phyloP scores from a whole-genome alignment of 768 basidiomycete genomes.

The Pholiota microspora region DNA sequence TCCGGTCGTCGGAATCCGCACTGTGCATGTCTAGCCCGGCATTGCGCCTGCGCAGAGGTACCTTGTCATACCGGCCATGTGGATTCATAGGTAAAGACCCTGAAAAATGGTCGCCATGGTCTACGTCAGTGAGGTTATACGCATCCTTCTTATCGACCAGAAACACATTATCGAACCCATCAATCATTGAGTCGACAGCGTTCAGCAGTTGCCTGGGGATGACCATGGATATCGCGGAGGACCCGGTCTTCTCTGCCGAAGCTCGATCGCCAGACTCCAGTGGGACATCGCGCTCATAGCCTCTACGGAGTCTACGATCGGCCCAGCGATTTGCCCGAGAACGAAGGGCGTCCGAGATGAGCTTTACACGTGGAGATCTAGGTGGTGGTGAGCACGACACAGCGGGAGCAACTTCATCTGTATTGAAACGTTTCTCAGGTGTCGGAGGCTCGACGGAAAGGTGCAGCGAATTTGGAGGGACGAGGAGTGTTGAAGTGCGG shows the following conservation, averaged over 20 bases:
- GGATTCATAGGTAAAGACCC: neutral
- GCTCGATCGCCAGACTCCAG: neutral
- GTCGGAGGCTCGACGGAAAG: conserved; percentile 44
- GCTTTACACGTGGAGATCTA: conserved; percentile 32
- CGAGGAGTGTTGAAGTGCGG: conserved; percentile 4
- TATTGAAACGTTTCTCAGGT: conserved; percentile 26
- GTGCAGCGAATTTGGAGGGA: conserved; percentile 23
- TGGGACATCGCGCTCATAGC: conserved; percentile 10
- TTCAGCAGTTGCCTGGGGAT: conserved; percentile 10
- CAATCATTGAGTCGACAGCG: conserved; percentile 43
- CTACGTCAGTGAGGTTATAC: neutral
- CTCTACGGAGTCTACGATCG: conserved; percentile 48
- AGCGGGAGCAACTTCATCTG: neutral
- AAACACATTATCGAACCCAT: conserved; percentile 16
- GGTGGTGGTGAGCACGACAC: conserved; percentile 10
- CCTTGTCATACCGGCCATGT: neutral
- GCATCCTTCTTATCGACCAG: neutral
- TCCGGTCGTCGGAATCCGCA: neutral
- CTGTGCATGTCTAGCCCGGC: neutral
- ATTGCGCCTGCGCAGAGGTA: conserved; percentile 1
- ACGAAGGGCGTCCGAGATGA: conserved; percentile 51
- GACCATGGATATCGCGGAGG: neutral
- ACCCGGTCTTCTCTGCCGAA: neutral
- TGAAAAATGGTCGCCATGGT: neutral
- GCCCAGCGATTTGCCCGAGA: conserved; percentile 60